phyloP scores from a whole-genome alignment of 176 grass and related monocot genomes.

The Cocos nucifera region DNA sequence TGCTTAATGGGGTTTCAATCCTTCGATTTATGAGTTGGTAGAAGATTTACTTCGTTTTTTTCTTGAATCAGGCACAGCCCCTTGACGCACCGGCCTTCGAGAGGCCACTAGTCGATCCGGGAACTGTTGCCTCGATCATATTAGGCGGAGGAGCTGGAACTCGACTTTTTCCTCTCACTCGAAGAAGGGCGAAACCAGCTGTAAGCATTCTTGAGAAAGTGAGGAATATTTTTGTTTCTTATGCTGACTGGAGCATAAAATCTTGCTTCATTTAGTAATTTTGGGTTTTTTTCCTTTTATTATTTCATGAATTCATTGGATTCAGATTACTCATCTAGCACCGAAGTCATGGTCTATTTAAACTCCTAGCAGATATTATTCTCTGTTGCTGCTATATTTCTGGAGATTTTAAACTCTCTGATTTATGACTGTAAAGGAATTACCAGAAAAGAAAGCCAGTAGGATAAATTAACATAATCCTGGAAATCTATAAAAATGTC shows the following conservation, averaged over 20 bases:
- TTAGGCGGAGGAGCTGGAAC: conserved; percentile 69
- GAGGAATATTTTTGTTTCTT: neutral
- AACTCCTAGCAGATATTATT: too few species aligned
- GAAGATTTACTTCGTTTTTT: neutral
- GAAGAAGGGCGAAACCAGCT: conserved; percentile 74
- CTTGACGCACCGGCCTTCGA: conserved; percentile 12
- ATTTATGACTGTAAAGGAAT: too few species aligned
- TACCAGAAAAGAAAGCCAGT: too few species aligned
- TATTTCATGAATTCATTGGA: too few species aligned
- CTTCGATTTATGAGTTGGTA: neutral
- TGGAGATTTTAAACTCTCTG: too few species aligned
- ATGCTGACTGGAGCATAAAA: neutral
- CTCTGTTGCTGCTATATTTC: too few species aligned
- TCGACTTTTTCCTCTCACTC: conserved; percentile 78
- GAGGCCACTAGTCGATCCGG: conserved; percentile 33
- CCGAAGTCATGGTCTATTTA: too few species aligned
- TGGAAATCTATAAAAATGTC: too few species aligned
- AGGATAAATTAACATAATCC: too few species aligned
- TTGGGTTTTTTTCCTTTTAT: too few species aligned
- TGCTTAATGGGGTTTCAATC: neutral
- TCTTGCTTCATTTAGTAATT: too few species aligned
- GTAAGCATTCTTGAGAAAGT: conserved; percentile 25
- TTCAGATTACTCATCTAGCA: too few species aligned
- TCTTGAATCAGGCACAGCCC: neutral
- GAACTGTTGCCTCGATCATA: conserved; percentile 65